Percentiles rank a stretch among this genome's conserved stretches.
phyloP scores from a whole-genome alignment of 1,284 basidiomycete genomes.

The Cerioporus squamosus region DNA sequence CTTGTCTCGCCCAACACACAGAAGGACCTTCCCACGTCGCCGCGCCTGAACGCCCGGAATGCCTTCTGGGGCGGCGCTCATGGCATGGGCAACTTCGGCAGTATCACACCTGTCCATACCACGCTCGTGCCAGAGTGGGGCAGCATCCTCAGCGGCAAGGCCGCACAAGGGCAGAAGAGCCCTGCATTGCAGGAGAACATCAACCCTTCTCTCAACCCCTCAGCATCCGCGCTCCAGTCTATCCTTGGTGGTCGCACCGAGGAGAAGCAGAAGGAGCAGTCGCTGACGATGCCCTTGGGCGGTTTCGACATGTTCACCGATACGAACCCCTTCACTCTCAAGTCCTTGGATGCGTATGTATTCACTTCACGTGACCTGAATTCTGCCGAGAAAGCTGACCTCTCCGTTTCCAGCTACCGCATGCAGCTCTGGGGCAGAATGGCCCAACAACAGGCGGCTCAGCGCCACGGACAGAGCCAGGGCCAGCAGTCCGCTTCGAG shows the following conservation, averaged over 20 bases:
- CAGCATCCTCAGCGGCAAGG: conserved; percentile 40
- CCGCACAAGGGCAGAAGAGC: conserved; percentile 30
- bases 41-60: conserved; percentile 47
- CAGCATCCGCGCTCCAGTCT: conserved; percentile 17
- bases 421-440: conserved; percentile 90
- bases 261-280: conserved; percentile 30
- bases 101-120: conserved; percentile 85
- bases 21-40: conserved; percentile 80
- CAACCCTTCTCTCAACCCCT: conserved; percentile 73
- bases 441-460: conserved; percentile 47
- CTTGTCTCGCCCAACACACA: conserved; percentile 76
- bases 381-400: background rate
- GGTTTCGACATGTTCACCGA: conserved; percentile 75
- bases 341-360: conserved; percentile 75
- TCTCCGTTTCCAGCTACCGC: conserved; percentile 51
- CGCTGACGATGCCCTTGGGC: conserved; percentile 26
- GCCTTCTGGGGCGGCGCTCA: conserved; percentile 79
- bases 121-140: conserved; percentile 70
- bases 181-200: conserved; percentile 74
- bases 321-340: conserved; percentile 79
- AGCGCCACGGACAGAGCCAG: conserved; percentile 28
- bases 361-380: conserved; percentile 8
- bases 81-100: conserved; percentile 52
- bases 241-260: conserved; percentile 17
- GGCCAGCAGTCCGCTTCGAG: conserved; percentile 19